Conservation (phyloP, 2,329 filamentous ascomycete genomes). For the Fusarium chuoi region DNA sequence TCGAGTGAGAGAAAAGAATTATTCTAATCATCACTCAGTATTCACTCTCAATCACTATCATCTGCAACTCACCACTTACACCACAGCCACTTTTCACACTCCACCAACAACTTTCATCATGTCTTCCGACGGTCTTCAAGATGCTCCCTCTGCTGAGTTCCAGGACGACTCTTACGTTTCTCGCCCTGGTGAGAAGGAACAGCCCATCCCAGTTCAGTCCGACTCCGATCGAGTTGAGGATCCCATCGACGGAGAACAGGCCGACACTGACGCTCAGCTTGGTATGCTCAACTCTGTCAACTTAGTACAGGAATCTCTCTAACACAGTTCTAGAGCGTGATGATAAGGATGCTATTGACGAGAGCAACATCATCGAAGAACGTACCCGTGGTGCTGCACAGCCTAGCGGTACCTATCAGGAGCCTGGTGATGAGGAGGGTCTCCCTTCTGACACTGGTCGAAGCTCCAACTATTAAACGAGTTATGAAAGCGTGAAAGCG, state of each 20-base stretch:
- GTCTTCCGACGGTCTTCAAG: constrained; percentile 26
- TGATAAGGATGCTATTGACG: constrained; percentile 31
- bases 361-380: constrained; percentile 35
- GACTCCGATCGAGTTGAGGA: constrained; percentile 33
- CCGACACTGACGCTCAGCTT: constrained; percentile 34
- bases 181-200: constrained; percentile 30
- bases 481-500: neutral
- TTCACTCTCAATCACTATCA: neutral
- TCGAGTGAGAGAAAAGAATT: accelerated
- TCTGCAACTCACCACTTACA: neutral
- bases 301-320: accelerated
- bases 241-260: constrained; percentile 19
- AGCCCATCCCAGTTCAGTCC: constrained; percentile 34
- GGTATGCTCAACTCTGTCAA: neutral
- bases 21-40: neutral
- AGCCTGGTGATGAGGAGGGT: constrained; percentile 37
- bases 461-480: constrained; percentile 23
- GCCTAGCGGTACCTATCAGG: constrained; percentile 27
- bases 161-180: constrained; percentile 34
- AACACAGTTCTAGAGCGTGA: constrained; percentile 15
- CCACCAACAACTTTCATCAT: constrained; percentile 7
- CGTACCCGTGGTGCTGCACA: constrained; percentile 31
- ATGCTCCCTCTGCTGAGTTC: constrained; percentile 20
- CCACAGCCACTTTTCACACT: neutral
- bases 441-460: constrained; percentile 29